Conservation (phyloP, 306 rosid genomes). For the barrel medic (Medicago truncatula) region MtrunA17r5.0-ANR NC_053044.1:18409001-18409500, state of each 20-base stretch:
- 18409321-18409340: background rate
- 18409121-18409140: background rate
- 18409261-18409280: slow-evolving; percentile 2
- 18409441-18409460: background rate
- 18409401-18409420: background rate
- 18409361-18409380: slow-evolving; percentile 5
- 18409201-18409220: background rate
- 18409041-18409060: background rate
- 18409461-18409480: background rate
- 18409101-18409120: background rate
- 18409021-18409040: background rate
- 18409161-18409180: background rate
- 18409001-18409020: background rate
- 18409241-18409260: background rate
- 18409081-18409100: background rate
- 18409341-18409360: background rate
- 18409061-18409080: background rate
- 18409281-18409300: background rate
- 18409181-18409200: background rate
- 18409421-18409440: background rate
- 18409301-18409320: background rate
- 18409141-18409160: background rate
- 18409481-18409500: background rate
- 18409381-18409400: background rate
- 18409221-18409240: background rate